These are phyloP conservation scores for Salinomyces thailandicus DNA, from an alignment of 2,329 filamentous ascomycete genomes.

Conservation along the genomic window DNA sequence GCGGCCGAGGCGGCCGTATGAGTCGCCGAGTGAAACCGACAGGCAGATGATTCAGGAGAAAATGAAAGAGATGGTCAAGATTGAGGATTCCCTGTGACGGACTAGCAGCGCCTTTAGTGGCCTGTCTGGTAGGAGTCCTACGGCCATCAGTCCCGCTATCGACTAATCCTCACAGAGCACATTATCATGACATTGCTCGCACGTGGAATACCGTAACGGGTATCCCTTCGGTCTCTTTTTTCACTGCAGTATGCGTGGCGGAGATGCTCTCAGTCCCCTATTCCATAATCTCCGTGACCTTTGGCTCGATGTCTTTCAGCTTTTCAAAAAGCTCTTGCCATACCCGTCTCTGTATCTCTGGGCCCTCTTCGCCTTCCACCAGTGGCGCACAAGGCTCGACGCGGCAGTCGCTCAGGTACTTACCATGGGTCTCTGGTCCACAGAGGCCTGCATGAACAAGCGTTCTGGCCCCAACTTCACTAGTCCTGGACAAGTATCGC, in stretches of 20 bases:
- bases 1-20: constrained; percentile 52
- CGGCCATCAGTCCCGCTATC: background rate
- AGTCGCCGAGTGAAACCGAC: constrained; percentile 34
- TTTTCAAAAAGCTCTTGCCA: constrained; percentile 32
- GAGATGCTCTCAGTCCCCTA: no score
- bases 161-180: background rate
- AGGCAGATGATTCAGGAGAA: constrained; percentile 34
- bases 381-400: constrained; percentile 22
- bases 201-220: no score
- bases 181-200: no score
- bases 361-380: constrained; percentile 29
- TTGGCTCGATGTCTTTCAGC: constrained; percentile 30
- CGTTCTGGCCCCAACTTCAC: constrained; percentile 32
- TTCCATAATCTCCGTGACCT: constrained; percentile 18
- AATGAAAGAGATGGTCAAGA: constrained; percentile 32
- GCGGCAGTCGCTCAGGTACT: constrained; percentile 30
- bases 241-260: no score
- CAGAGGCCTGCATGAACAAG: constrained; percentile 30
- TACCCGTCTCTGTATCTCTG: constrained; percentile 26
- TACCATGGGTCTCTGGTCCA: constrained; percentile 30
- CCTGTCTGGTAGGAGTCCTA: background rate
- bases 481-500: constrained; percentile 23
- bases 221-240: no score
- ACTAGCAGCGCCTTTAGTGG: background rate
- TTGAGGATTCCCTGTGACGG: constrained; percentile 30